Percentiles rank a stretch among this genome's conserved stretches.
Conservation (phyloP, 805 yeast genomes). For the Candida michaelii region DNA sequence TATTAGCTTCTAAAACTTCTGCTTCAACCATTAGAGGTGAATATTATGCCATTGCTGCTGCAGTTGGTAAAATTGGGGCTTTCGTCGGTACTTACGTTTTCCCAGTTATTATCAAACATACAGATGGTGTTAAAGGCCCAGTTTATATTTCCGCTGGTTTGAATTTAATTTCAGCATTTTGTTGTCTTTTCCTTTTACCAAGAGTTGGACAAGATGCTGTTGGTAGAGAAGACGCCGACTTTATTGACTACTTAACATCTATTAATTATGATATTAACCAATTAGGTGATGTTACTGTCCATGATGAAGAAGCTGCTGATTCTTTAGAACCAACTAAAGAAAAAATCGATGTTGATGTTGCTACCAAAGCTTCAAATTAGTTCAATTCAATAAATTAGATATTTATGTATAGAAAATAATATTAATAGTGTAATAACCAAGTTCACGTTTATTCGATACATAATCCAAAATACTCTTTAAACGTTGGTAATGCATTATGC, state of each 20-base stretch:
- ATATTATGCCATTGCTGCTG: slow-evolving; percentile 89
- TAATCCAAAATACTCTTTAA: background rate
- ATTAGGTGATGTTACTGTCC: slow-evolving; percentile 45
- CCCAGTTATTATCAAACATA: slow-evolving; percentile 67
- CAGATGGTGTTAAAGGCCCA: slow-evolving; percentile 45
- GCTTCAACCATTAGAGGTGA: slow-evolving; percentile 89
- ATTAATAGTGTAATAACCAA: background rate
- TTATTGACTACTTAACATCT: slow-evolving; percentile 61
- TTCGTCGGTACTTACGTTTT: slow-evolving; percentile 87
- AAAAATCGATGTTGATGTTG: slow-evolving; percentile 7
- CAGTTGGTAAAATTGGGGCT: slow-evolving; percentile 89
- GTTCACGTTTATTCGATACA: background rate
- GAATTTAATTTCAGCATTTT: slow-evolving; percentile 67
- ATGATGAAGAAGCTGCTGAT: slow-evolving; percentile 1
- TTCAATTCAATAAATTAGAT: background rate
- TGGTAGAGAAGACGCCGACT: slow-evolving; percentile 70
- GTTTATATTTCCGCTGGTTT: slow-evolving; percentile 80
- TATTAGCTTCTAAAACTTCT: slow-evolving; percentile 80
- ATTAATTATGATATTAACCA: slow-evolving; percentile 70
- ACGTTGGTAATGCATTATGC: background rate
- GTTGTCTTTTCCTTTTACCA: slow-evolving; percentile 74
- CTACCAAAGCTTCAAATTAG: slow-evolving; percentile 9
- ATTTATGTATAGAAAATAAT: background rate
- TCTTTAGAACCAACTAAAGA: slow-evolving; percentile 5
- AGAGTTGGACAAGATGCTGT: slow-evolving; percentile 82